Conservation (phyloP, 805 yeast genomes). For the Blastobotrys peoriensis region DNA sequence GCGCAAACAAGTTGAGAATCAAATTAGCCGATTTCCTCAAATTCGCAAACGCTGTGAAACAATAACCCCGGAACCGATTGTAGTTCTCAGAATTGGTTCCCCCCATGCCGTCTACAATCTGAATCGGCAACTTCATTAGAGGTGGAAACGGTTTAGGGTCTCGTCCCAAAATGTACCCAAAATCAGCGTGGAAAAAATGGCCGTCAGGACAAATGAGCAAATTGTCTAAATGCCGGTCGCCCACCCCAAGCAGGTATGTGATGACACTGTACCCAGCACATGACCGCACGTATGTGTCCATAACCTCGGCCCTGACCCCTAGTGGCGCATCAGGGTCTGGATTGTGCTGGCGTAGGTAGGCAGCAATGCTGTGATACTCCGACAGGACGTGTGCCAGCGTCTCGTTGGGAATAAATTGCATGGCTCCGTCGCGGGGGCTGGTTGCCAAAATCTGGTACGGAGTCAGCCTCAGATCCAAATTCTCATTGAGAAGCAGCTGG, state of each 20-base stretch:
- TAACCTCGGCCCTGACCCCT: conserved; percentile 52
- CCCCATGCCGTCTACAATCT: conserved; percentile 96
- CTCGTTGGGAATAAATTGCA: conserved; percentile 90
- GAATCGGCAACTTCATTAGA: conserved; percentile 93
- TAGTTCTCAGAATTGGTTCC: conserved; percentile 83
- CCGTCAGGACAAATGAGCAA: conserved; percentile 75
- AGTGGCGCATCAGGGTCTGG: conserved; percentile 34
- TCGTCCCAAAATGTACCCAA: conserved; percentile 91
- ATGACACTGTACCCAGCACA: conserved; percentile 98
- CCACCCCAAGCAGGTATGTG: conserved; percentile 90
- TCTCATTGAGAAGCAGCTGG: conserved; percentile 77
- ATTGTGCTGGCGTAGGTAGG: conserved; percentile 60
- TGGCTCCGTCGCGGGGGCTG: conserved; percentile 84
- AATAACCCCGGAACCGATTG: conserved; percentile 80
- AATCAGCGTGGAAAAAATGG: conserved; percentile 95
- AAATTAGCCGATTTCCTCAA: conserved; percentile 83
- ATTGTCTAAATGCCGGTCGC: conserved; percentile 94
- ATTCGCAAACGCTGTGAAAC: conserved; percentile 90
- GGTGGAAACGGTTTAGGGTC: conserved; percentile 99
- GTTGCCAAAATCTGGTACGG: conserved; percentile 91
- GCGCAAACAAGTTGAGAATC: conserved; percentile 82
- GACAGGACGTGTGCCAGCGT: conserved; percentile 76
- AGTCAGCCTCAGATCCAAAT: conserved; percentile 76
- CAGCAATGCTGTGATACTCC: conserved; percentile 62
- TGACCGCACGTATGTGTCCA: conserved; percentile 92